Evolutionary conservation across 306 rosid genomes (phyloP).

Genomic region (Dryas alaskensis): DNA sequence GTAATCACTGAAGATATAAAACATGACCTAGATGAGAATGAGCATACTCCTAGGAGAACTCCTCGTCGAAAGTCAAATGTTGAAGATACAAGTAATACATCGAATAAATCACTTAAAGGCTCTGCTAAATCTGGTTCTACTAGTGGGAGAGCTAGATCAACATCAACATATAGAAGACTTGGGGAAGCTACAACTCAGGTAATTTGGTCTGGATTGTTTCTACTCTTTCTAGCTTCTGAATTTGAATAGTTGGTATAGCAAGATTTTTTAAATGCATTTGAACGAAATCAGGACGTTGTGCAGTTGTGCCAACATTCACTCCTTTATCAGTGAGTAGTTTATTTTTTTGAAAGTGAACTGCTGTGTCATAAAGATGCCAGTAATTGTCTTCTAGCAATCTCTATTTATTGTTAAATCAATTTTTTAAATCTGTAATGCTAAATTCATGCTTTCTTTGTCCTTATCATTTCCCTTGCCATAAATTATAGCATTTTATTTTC

Average conservation of each 20-base stretch:
- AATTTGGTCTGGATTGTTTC: slow-evolving; percentile 20
- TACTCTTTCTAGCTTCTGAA: slow-evolving; percentile 19
- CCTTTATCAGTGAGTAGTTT: no score
- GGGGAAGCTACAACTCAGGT: slow-evolving; percentile 79
- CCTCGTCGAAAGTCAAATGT: slow-evolving; percentile 35
- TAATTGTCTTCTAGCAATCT: no score
- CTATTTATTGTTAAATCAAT: no score
- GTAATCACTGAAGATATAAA: slow-evolving; percentile 29
- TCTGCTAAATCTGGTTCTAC: slow-evolving; percentile 45
- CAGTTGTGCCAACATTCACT: no score
- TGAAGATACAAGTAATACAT: slow-evolving; percentile 42
- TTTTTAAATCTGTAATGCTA: no score
- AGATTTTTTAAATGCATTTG: background rate
- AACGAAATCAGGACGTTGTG: background rate
- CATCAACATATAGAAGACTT: slow-evolving; percentile 50
- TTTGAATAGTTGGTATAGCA: background rate
- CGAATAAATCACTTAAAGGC: slow-evolving; percentile 39
- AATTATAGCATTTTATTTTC: background rate
- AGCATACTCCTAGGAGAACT: slow-evolving; percentile 36
- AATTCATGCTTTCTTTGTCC: background rate
- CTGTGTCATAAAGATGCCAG: no score
- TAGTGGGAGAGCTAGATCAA: slow-evolving; percentile 38
- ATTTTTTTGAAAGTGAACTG: no score
- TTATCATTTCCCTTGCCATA: background rate
- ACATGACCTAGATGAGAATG: slow-evolving; percentile 21